Conservation (phyloP, 306 rosid species). For the Cucurbita maxima region DNA sequence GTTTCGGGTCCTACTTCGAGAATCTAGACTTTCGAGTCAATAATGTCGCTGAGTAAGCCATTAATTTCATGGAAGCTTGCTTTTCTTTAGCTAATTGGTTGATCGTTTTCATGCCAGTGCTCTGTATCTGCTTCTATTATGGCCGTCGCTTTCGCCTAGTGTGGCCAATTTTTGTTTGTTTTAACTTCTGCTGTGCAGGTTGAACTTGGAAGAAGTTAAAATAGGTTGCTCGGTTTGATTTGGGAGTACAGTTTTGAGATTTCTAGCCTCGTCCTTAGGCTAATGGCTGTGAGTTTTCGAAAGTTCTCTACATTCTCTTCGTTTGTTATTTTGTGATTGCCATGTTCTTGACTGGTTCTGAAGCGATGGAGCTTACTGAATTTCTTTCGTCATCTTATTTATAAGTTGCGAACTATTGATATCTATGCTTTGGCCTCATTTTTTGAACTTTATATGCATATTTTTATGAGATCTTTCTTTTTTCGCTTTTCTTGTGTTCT, state of each 20-base stretch:
- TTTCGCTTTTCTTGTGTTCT: neutral
- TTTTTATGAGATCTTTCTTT: neutral
- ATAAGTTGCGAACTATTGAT: neutral
- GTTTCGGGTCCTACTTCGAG: neutral
- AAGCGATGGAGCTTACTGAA: neutral
- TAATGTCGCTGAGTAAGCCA: neutral
- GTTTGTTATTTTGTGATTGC: neutral
- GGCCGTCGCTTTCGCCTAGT: neutral
- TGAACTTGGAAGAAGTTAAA: neutral
- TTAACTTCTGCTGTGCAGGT: neutral
- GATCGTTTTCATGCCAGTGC: neutral
- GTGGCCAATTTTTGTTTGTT: neutral
- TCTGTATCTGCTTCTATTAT: neutral
- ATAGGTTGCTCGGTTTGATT: neutral
- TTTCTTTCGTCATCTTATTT: neutral
- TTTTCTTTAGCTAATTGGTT: neutral
- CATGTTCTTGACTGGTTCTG: neutral
- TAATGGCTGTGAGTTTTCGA: constrained; percentile 14
- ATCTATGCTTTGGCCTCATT: neutral
- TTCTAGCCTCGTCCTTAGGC: neutral
- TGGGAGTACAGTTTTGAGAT: neutral
- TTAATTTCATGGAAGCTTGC: neutral
- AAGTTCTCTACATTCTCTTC: neutral
- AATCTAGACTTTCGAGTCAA: neutral
- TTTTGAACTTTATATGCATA: neutral